phyloP scores from a whole-genome alignment of 2,329 filamentous ascomycete genomes.

The Neofusicoccum laricinum region DNA sequence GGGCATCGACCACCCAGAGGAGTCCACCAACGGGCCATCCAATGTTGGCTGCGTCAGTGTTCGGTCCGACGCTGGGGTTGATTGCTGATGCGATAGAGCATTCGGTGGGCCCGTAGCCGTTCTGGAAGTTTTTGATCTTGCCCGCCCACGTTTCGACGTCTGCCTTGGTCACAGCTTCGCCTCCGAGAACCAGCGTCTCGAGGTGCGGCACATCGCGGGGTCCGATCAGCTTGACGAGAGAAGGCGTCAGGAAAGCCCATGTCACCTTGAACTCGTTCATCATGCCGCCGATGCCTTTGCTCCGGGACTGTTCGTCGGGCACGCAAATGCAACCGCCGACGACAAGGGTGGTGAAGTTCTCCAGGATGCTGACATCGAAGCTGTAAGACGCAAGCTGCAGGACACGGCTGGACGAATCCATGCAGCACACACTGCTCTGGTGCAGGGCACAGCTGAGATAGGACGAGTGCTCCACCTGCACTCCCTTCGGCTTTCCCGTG shows the following conservation, averaged over 20 bases:
- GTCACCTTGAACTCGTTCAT: constrained; percentile 36
- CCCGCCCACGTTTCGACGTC: not conserved
- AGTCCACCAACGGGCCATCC: not conserved
- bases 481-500: constrained; percentile 27
- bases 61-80: not conserved
- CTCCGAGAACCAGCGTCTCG: constrained; percentile 43
- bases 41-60: not conserved
- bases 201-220: constrained; percentile 43
- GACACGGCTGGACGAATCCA: constrained; percentile 27
- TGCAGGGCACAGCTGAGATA: constrained; percentile 13
- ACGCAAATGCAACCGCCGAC: constrained; percentile 42
- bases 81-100: not conserved
- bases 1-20: constrained; percentile 37
- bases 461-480: constrained; percentile 30
- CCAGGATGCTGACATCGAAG: constrained; percentile 33
- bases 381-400: constrained; percentile 36
- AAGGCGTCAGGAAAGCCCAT: constrained; percentile 37
- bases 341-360: constrained; percentile 33
- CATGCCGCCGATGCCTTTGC: constrained; percentile 48
- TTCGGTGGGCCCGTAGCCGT: constrained; percentile 33
- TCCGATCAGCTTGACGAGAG: constrained; percentile 40
- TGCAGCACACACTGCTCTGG: constrained; percentile 27
- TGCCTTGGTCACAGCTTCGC: constrained; percentile 36
- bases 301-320: constrained; percentile 43
- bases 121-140: constrained; percentile 25